Percentiles rank a stretch among this genome's conserved stretches.
Evolutionary conservation across 805 yeast species (phyloP).

Genomic region (Kazachstania martiniae): DNA sequence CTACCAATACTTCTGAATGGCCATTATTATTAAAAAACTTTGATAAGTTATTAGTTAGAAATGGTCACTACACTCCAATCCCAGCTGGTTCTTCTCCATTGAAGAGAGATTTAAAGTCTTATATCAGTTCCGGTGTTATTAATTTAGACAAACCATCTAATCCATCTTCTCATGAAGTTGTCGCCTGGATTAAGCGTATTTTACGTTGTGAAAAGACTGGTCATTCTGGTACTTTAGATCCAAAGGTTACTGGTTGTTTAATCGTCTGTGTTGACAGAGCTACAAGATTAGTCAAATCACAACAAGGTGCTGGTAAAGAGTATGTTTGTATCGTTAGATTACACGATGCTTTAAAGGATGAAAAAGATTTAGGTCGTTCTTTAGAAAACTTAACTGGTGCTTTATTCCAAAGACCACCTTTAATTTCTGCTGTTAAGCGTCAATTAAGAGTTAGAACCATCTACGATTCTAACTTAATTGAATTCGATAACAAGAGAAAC

Average conservation of each 20-base stretch:
- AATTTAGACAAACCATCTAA: constrained; percentile 96
- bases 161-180: constrained; percentile 98
- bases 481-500: constrained; percentile 90
- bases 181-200: constrained; percentile 97
- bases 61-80: constrained; percentile 95
- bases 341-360: constrained; percentile 86
- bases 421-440: constrained; percentile 97
- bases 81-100: constrained; percentile 93
- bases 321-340: constrained; percentile 95
- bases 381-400: constrained; percentile 97
- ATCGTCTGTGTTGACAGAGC: constrained; percentile 98
- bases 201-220: constrained; percentile 95
- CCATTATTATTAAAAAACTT: constrained; percentile 88
- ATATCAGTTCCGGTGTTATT: constrained; percentile 89
- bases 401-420: constrained; percentile 96
- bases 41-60: constrained; percentile 87
- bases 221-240: constrained; percentile 98
- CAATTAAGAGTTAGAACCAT: constrained; percentile 97
- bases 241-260: constrained; percentile 96
- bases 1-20: constrained; percentile 88
- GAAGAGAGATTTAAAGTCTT: constrained; percentile 84
- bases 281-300: constrained; percentile 93
- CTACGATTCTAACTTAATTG: constrained; percentile 90
- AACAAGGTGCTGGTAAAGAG: constrained; percentile 99
- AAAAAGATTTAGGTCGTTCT: constrained; percentile 75